Evolutionary conservation across 2,329 filamentous ascomycete genomes (phyloP).

Genomic region (Claviceps sp.): DNA sequence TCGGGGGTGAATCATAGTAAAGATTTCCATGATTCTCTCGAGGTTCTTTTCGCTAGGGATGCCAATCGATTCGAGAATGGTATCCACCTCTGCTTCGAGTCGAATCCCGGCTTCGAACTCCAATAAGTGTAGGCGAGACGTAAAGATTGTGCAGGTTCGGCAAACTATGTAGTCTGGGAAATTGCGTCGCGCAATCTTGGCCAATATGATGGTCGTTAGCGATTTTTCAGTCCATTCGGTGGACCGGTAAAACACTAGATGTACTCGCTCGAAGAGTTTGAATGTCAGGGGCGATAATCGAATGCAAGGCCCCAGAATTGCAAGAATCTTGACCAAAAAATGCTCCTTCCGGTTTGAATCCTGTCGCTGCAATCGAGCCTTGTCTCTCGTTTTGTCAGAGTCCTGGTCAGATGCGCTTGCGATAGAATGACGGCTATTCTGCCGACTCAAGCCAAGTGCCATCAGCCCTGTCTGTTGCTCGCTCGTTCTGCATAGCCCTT

Average conservation of each 20-base stretch:
- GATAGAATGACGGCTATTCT: conserved; percentile 44
- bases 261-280: conserved; percentile 83
- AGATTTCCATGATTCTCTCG: conserved; percentile 55
- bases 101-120: conserved; percentile 84
- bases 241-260: conserved; percentile 90
- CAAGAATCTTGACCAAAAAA: conserved; percentile 65
- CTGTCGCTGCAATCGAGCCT: conserved; percentile 13
- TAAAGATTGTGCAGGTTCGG: conserved; percentile 78
- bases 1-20: conserved; percentile 63
- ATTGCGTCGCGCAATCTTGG: conserved; percentile 74
- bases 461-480: conserved; percentile 63
- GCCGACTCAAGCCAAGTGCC: conserved; percentile 52
- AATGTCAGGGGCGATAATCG: conserved; percentile 59
- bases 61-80: conserved; percentile 66
- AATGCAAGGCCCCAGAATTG: conserved; percentile 70
- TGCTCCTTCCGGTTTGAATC: conserved; percentile 54
- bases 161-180: conserved; percentile 88
- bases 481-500: conserved; percentile 60
- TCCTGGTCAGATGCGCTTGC: conserved; percentile 30
- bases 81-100: conserved; percentile 70
- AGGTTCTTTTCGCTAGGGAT: conserved; percentile 52
- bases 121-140: conserved; percentile 57
- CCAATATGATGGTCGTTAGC: conserved; percentile 83
- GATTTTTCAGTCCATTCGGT: conserved; percentile 98
- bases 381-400: conserved; percentile 11